Base-by-base conservation (phyloP, 176 grass and related monocot genomes). In the Eragrostis curvula region DNA sequence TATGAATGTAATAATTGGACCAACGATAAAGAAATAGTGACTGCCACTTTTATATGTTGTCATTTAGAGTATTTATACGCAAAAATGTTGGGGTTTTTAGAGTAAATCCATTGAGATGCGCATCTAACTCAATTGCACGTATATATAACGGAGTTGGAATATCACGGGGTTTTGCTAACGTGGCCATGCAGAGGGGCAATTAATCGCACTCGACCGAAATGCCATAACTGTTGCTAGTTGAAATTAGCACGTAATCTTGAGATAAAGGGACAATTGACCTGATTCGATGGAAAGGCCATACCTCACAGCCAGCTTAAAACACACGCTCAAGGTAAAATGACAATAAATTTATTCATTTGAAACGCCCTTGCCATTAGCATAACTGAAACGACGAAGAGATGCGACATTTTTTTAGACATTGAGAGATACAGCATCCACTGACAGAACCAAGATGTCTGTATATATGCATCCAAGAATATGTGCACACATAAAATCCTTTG, bases 171-270 rank as follows among this genome's bases (percentile, higher is more conserved):
- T 24, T 66, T 39, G 47, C 20, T 27, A 42, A 24, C 21, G 20
- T 79, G 77, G 46, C 47, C 12, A 36, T 36, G 10, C 14, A 53
- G 56, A 79, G 47, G 21, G 45, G 49, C 77, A 66, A 66, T 52
- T n/a, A 36, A 79, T 66, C 77, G 17, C 77, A 66, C 13, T 9
- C 49, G 77, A 79, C n/a, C 51, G 77, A 18, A 66, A 79, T 79
- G 77, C 63, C 47, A 53, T 68, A 67, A 32, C 77, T 79, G 16
- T 32, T 13, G 47, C 13, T 68, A 53, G 63, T 49, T 79, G 66
- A 8, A 67, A 11, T n/a, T n/a, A n/a, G 20, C 20, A 68, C 20
- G 68, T 18, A 8, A 55, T 32, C 28, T 32, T 14, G 6, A 8
- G 61, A 3, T 32, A 64, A 32, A 64, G 61, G 13, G 61, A 64